A percentile compares a stretch with the other conserved stretches of the same genome.
phyloP scores from a whole-genome alignment of 2,329 filamentous ascomycete genomes.

The Fusarium floridanum region DNA sequence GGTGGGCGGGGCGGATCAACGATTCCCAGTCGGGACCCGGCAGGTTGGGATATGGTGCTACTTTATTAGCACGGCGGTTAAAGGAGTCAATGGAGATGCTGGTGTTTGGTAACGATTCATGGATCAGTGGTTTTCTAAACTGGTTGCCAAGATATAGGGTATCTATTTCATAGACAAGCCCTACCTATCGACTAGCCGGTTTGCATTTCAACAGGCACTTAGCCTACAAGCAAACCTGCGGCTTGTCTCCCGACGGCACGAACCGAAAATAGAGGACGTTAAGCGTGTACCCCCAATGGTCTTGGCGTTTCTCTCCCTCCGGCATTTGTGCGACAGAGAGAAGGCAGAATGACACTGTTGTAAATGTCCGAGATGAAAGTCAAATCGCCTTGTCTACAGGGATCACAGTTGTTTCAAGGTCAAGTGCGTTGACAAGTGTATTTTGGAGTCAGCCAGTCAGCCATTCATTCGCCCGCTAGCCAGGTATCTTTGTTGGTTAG shows the following conservation, averaged over 20 bases:
- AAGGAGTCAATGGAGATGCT: neutral
- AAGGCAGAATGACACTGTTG: neutral
- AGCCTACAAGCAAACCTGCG: neutral
- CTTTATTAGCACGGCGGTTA: neutral
- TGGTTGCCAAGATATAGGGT: neutral
- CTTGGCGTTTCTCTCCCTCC: neutral
- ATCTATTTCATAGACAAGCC: neutral
- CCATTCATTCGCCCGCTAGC: neutral
- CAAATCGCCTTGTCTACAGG: neutral
- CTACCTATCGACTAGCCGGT: neutral
- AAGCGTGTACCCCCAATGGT: neutral
- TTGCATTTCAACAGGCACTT: neutral
- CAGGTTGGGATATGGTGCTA: neutral
- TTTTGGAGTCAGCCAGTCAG: neutral
- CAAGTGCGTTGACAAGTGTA: neutral
- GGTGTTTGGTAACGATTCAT: neutral
- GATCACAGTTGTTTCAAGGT: neutral
- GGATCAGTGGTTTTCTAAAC: neutral
- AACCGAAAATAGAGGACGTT: slow-evolving; percentile 3
- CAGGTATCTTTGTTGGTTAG: neutral
- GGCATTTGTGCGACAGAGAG: neutral
- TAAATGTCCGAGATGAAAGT: neutral
- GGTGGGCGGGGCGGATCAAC: slow-evolving; percentile 44
- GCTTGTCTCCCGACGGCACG: slow-evolving; percentile 9
- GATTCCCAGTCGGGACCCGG: slow-evolving; percentile 41